Base-by-base conservation (phyloP, 1,284 basidiomycete genomes). In the Butyriboletus appendiculatus region DNA sequence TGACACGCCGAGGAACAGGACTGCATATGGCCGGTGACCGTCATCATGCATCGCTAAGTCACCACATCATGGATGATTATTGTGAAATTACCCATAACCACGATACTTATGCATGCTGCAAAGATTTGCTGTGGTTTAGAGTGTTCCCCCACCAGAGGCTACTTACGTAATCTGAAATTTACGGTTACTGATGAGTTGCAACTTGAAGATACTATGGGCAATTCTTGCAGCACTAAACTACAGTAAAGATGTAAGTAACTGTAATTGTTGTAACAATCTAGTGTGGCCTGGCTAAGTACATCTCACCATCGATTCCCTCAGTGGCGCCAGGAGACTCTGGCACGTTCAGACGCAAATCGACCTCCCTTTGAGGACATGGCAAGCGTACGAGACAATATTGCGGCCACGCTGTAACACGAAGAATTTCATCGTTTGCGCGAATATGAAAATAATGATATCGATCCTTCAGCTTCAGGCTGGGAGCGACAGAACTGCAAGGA, bases 301-400 rank as follows among this genome's bases (percentile, higher is more conserved):
- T n/a, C n/a, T 22, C 28, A 11, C 24, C 22, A 43, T 44, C 50
- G 59, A 42, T 26, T 22, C 39, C 41, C 47, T 28, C 37, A 3
- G 30, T 22, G 49, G 48, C 35, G n/a, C 38, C 26, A 35, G 14
- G 16, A 28, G n/a, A n/a, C n/a, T n/a, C n/a, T 22, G 43, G 18
- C 53, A 56, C 16, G 24, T 47, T 52, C 55, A 41, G 10, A 46
- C 35, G 28, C 20, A 44, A 34, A 28, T 26, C 8, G 32, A 35
- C 47, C 37, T 28, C 41, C 26, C 34, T 34, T 47, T 47, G 38
- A 34, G 34, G 44, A 42, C 44, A 46, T 54, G n/a, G n/a, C n/a
- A n/a, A n/a, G n/a, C n/a, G n/a, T 5, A 8, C 26, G 24, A 43
- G 28, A 35, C 53, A 45, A 43, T n/a, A n/a, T n/a, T 30, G 40